phyloP scores from a whole-genome alignment of 148 eudicot genomes.

The Simmondsia chinensis region DNA sequence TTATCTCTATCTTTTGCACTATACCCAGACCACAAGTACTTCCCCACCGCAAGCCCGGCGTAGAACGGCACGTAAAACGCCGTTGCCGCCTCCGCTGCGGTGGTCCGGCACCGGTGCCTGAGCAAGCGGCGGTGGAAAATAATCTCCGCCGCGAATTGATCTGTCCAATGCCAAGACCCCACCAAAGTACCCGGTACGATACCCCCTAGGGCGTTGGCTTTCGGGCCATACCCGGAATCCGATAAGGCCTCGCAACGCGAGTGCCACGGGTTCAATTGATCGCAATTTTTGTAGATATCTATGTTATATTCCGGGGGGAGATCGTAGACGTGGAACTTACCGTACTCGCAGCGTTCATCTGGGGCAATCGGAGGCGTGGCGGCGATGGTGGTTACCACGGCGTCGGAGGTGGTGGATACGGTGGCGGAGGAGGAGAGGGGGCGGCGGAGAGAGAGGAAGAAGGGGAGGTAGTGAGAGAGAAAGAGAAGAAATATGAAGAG shows the following conservation, averaged over 20 bases:
- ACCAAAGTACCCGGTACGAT: constrained; percentile 21
- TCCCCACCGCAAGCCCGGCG: constrained; percentile 54
- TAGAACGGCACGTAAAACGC: constrained; percentile 67
- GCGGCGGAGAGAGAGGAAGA: background rate
- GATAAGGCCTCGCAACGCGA: constrained; percentile 38
- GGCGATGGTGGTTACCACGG: background rate
- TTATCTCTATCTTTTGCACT: constrained; percentile 33
- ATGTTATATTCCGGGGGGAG: constrained; percentile 27
- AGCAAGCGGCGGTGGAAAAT: constrained; percentile 34
- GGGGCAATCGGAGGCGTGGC: background rate
- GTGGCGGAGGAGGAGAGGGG: background rate
- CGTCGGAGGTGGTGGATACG: background rate
- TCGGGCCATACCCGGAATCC: constrained; percentile 28
- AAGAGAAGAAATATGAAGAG: constrained; percentile 6
- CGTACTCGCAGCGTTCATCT: constrained; percentile 15
- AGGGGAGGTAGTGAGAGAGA: background rate
- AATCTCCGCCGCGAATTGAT: constrained; percentile 36
- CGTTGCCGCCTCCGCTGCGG: constrained; percentile 35
- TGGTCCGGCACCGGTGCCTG: constrained; percentile 33
- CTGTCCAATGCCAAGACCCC: constrained; percentile 39
- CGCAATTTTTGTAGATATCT: constrained; percentile 25
- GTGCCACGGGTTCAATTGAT: constrained; percentile 24
- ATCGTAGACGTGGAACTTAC: constrained; percentile 31
- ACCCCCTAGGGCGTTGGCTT: constrained; percentile 21
- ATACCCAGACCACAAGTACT: constrained; percentile 28